Evolutionary conservation across 306 rosid genomes (phyloP).

Genomic region (Potentilla sterilis): DNA sequence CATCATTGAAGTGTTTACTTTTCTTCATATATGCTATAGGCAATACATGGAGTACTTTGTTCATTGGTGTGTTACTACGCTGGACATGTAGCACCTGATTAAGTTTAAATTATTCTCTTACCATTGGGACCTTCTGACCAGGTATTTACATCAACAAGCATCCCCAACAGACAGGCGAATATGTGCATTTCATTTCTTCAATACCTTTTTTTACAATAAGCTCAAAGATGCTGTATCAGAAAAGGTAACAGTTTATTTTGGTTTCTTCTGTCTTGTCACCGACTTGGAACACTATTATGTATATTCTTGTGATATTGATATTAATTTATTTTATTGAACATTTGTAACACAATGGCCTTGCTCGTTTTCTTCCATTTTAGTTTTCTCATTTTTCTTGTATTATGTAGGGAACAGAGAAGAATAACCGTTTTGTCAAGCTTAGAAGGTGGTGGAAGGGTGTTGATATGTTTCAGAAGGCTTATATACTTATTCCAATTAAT

Average conservation of each 20-base stretch:
- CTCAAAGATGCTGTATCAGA: conserved; percentile 73
- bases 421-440: conserved; percentile 59
- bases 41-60: background rate
- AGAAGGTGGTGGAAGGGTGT: conserved; percentile 99
- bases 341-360: background rate
- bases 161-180: conserved; percentile 45
- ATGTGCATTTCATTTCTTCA: conserved; percentile 76
- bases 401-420: conserved; percentile 55
- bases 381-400: conserved; percentile 34
- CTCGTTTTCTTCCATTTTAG: background rate
- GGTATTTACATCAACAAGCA: conserved; percentile 76
- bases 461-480: conserved; percentile 84
- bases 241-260: conserved; percentile 49
- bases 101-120: background rate
- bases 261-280: background rate
- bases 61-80: background rate
- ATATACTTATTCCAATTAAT: conserved; percentile 79
- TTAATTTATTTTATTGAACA: background rate
- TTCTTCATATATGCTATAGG: conserved; percentile 6
- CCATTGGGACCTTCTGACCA: conserved; percentile 36
- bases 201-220: conserved; percentile 88
- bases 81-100: background rate
- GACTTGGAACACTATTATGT: background rate
- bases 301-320: background rate
- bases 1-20: background rate